Evolutionary conservation across 345 rosid genomes (phyloP), one percentile per base, ranked within the genome.

Genomic region (Rubroshorea leprosula): DNA sequence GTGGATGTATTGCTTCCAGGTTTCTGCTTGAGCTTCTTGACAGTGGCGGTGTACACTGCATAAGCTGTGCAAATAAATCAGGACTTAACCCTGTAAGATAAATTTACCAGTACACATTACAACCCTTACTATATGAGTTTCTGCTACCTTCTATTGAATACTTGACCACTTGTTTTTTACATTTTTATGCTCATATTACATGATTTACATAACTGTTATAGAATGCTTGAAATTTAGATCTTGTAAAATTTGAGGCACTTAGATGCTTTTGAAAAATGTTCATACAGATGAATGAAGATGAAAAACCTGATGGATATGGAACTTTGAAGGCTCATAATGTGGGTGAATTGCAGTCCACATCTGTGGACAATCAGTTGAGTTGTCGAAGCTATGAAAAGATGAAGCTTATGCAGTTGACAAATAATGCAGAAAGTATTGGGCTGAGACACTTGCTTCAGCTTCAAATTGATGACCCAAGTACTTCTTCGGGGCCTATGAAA

Each of bases 1-100:
- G 99, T 68, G 99, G 99, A 76, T 93, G 99, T 80, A 83, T 89
- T 63, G 92, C 81, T 70, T 89, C 99, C 9, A 74, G 66, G 75
- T 70, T 72, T 52, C 75, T 85, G 70, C 64, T 93, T 67, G 96
- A 87, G 76, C 83, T 89, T 65, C 84, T 89, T 38, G 99, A 93
- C 55, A 67, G 85, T 38, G 91, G 94, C 0, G 96, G 97, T 14
- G 81, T 93, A 17, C 76, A 69, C 63, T 93, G 99, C 66, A 60
- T 70, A 54, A 74, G 63, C 76, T 93, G 99, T 25, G 71, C 81
- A 44, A 85, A 71, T 62, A 85, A 54, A 46, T 67, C 82, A 3
- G 85, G 84, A 65, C 68, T 74, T 27, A 55, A 56, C 57, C 65
- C 77, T 19, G 99, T 89, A 87, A 82, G 91, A 69, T 60, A 58